Evolutionary conservation across 2,329 filamentous ascomycete species (phyloP), one percentile per base, ranked within the genome.

Genomic region (Chaetomiaceae sp.): DNA sequence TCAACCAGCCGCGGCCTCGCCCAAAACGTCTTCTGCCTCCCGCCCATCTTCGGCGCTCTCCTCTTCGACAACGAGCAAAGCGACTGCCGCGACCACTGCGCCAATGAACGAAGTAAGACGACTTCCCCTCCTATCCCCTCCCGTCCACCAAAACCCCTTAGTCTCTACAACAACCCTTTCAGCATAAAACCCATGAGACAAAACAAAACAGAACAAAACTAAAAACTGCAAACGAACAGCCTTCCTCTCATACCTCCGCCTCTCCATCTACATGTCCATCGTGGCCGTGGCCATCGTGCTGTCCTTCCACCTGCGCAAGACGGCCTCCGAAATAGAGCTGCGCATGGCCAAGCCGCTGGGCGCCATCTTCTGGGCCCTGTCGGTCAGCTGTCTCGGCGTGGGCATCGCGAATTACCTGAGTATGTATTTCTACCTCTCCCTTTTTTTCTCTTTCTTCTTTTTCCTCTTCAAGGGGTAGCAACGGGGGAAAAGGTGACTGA

Each of bases 281-380:
- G 89, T 97, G 8, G 82, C 88, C 23, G 81, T 95, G 27, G 92
- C 93, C 44, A 96, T 99, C 59, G 83, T 95, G 9, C 77, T 96
- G 44, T 95, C 89, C 13, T 99, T 99, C 67, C 92, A 99, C 64
- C 77, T 99, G 44, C 91, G 90, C 63, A 74, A 75, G 16, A 70
- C 83, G 60, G 88, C 93, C 0, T 80, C 82, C 0, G 64, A 72
- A 0, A 67, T 89, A 13, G 93, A 99, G 72, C 74, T 81, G 53
- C 80, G 79, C 38, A 83, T 96, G 69, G 86, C 93, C 0, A 76
- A 86, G 54, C 93, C 93, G 0, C 79, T 99, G 2, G 93, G 93
- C 0, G 76, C 89, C 40, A 71, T 96, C 20, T 99, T 99, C 70
- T 97, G 91, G 91, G 58, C 82, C 0, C 75, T 99, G 5, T 83